A percentile compares a stretch with the other conserved stretches of the same genome.
phyloP scores from a whole-genome alignment of 176 grass and related monocot genomes.

The Lolium multiflorum region DNA sequence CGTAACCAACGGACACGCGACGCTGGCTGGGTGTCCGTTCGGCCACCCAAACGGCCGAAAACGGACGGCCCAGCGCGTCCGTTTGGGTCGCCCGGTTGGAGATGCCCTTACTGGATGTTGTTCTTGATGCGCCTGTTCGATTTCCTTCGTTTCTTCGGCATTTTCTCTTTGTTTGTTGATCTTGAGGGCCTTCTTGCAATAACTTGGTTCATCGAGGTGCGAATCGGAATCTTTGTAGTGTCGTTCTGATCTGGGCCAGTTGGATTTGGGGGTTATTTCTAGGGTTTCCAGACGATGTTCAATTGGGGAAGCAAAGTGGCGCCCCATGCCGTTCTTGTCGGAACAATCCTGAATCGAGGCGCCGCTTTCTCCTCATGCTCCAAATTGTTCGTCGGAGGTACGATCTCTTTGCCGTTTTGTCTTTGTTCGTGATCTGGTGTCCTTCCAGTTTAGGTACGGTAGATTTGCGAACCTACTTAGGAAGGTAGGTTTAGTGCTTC shows the following conservation, averaged over 20 bases:
- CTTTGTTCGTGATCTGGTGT: not conserved
- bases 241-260: not conserved
- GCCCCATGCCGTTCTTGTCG: not conserved
- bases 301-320: not conserved
- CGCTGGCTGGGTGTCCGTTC: too few relatives aligned
- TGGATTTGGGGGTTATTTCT: not conserved
- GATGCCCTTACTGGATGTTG: not conserved
- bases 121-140: not conserved
- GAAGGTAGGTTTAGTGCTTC: not conserved
- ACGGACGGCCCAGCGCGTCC: too few relatives aligned
- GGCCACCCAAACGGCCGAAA: too few relatives aligned
- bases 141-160: not conserved
- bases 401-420: not conserved
- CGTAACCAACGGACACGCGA: too few relatives aligned
- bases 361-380: constrained; percentile 12
- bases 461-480: not conserved
- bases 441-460: not conserved
- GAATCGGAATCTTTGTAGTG: not conserved
- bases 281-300: not conserved
- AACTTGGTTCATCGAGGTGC: not conserved
- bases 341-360: constrained; percentile 11
- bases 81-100: too few relatives aligned
- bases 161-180: not conserved
- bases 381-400: constrained; percentile 61
- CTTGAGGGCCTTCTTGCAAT: not conserved